Base-by-base conservation (phyloP, 1,139 yeast species). In the Eremothecium gossypii region DNA sequence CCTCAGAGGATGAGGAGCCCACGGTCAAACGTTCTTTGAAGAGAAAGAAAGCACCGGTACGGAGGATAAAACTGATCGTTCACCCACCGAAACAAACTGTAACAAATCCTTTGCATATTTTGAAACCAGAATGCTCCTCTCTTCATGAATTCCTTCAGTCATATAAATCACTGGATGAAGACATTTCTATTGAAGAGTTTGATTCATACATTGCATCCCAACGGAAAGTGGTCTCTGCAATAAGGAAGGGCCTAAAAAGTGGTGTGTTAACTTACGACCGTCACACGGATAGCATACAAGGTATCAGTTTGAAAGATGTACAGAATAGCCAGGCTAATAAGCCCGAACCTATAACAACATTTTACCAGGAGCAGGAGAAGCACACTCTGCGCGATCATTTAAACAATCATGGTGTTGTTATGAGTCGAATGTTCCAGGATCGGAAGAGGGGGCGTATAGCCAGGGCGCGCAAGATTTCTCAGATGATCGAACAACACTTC, bases 401-500 rank as follows among this genome's bases (percentile, higher is more conserved):
- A 33, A 60, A 85, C 0, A 71, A 79, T 1, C 98, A 91, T 49
- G 95, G 93, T 1, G 61, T 79, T 30, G 71, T 78, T 38, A 76
- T 86, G 55, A 74, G 95, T 6, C 81, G 77, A 51, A 65, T 85
- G 7, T 79, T 86, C 51, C 77, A 75, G 44, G 91, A 82, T 48
- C 72, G 76, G 46, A 72, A 86, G 41, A 76, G 70, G 46, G 74
- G 76, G 27, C 85, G 83, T 52, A 73, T 77, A 26, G 72, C 80
- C n/a, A 70, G 79, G 48, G 79, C 86, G 1, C 75, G 80, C 53
- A 84, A 78, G 52, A 72, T 87, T 11, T 81, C 96, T 0, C 77
- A 73, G 39, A 84, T 87, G 83, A 69, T 93, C 28, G 97, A 89
- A 47, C 78, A 73, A 40, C 93, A 91, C 65, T 91, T 87, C 66